phyloP scores from a whole-genome alignment of 305 asterid genomes.

The Striga hermonthica region DNA sequence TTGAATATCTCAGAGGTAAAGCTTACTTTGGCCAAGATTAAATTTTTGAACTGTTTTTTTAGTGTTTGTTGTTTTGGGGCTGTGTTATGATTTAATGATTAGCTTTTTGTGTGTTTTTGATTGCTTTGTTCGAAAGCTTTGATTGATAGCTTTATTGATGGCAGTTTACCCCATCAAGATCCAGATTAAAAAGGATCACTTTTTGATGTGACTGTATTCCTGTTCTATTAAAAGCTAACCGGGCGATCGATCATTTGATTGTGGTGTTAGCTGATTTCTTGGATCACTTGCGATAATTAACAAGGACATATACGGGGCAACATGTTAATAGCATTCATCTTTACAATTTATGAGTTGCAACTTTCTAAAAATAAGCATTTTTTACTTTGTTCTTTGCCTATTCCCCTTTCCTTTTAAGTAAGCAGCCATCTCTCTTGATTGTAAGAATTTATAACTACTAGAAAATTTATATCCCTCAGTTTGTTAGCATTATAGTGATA shows the following conservation, averaged over 20 bases:
- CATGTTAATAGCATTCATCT: constrained; percentile 2
- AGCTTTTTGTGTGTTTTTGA: not conserved
- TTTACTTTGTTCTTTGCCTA: not conserved
- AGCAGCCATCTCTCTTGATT: too few species aligned
- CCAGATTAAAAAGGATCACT: not conserved
- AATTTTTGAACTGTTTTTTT: not conserved
- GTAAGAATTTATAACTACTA: not conserved
- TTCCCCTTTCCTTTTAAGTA: too few species aligned
- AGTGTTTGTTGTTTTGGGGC: not conserved
- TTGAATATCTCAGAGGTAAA: constrained; percentile 88
- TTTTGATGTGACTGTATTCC: constrained; percentile 21
- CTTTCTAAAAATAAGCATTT: not conserved
- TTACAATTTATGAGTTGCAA: constrained; percentile 17
- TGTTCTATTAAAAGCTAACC: not conserved
- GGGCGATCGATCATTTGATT: not conserved
- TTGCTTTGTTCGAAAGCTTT: not conserved
- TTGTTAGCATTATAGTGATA: not conserved
- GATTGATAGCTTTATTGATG: not conserved
- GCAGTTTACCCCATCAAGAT: not conserved
- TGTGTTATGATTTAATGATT: not conserved
- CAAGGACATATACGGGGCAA: not conserved
- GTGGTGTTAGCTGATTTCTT: constrained; percentile 9
- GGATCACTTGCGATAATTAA: not conserved
- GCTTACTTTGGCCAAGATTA: constrained; percentile 37
- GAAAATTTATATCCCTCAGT: not conserved